Base-by-base conservation (phyloP, 2,329 filamentous ascomycete genomes). In the Exophiala calicioides region DNA sequence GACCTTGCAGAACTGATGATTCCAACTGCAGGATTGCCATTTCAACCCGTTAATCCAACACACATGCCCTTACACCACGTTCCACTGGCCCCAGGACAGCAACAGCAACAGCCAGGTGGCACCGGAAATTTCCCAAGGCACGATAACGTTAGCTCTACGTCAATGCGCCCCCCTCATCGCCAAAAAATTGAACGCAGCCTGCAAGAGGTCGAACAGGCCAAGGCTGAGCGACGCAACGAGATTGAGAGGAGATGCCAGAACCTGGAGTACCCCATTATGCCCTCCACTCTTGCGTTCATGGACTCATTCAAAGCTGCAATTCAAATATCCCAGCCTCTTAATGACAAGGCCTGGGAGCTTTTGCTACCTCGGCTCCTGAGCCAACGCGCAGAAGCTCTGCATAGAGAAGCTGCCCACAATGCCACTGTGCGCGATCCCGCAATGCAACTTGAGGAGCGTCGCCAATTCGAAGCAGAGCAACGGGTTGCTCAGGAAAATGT, bases 241-340 rank as follows among this genome's bases (percentile, higher is more conserved):
- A 90, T 91, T 59, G 85, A 90, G 64, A 77, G 77, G 40, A 79
- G 85, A 20, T 87, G 84, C 60, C 68, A 78, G 63, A 72, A 78
- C 36, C 74, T 91, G 37, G 67, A 82, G 23, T 86, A 86, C 19
- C 84, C 86, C 1, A 70, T 91, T 46, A 68, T 72, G 37, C 68
- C 81, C 29, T 75, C 74, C 55, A 73, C 86, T 31, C 71, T 90
- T 47, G 76, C 77, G 44, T 82, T 85, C 60, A 86, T 89, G 66
- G 78, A 85, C 35, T 82, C 85, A 1, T 91, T 89, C 64, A 80
- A 85, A 60, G 85, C 84, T 27, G 83, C 87, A 21, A 77, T 86
- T 34, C 80, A 87, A 53, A 85, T 88, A 27, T 78, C 79, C 7
- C 75, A 79, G 18, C 82, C 83, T 15, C 70, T 91, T 58, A 82